Evolutionary conservation across 805 yeast genomes (phyloP).

Genomic region (Saccharomyces mikatae): DNA sequence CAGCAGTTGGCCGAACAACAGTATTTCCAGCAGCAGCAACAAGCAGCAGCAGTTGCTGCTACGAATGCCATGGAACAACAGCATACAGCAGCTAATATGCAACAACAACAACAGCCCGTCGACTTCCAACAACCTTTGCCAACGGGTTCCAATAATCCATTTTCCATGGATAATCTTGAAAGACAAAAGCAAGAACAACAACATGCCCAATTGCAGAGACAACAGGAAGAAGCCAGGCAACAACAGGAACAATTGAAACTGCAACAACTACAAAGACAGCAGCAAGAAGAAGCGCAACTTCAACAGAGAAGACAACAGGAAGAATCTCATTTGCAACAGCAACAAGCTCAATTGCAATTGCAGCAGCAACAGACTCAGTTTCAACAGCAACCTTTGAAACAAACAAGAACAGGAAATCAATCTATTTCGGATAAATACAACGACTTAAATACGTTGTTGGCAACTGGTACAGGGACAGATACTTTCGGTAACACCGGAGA

Average conservation of each 20-base stretch:
- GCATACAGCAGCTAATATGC: background rate
- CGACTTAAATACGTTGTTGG: conserved; percentile 69
- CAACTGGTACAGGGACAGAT: conserved; percentile 85
- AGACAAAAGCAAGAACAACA: conserved; percentile 2
- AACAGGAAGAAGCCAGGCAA: conserved; percentile 12
- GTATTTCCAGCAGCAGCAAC: background rate
- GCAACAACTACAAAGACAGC: conserved; percentile 21
- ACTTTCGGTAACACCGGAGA: conserved; percentile 50
- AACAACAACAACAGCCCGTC: conserved; percentile 12
- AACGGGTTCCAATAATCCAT: conserved; percentile 75
- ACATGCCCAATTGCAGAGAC: background rate
- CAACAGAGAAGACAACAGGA: conserved; percentile 22
- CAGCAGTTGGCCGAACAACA: background rate
- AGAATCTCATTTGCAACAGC: conserved; percentile 5
- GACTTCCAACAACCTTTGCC: conserved; percentile 44
- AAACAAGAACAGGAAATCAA: conserved; percentile 46
- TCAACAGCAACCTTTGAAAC: conserved; percentile 33
- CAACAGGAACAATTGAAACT: conserved; percentile 25
- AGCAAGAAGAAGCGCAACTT: conserved; percentile 19
- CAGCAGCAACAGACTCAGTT: conserved; percentile 1
- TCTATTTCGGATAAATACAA: conserved; percentile 51
- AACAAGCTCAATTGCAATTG: background rate
- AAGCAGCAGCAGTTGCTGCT: background rate
- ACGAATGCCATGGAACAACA: background rate
- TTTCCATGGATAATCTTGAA: conserved; percentile 38